Conservation (phyloP, 805 yeast genomes). For the Citeromyces nyonsensis region DNA sequence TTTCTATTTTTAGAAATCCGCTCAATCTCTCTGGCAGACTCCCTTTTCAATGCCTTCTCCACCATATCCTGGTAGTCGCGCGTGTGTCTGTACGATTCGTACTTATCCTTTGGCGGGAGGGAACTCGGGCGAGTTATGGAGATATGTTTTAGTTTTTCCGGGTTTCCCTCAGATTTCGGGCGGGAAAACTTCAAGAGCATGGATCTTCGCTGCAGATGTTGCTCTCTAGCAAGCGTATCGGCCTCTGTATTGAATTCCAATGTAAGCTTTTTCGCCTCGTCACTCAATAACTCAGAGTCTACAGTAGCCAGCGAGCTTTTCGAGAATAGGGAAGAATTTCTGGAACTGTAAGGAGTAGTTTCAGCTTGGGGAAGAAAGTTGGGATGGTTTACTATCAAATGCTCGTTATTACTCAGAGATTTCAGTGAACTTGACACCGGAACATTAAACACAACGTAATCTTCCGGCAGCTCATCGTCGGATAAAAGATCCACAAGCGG, state of each 20-base stretch:
- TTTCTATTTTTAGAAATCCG: slow-evolving; percentile 16
- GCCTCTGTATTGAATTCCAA: background rate
- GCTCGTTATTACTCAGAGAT: slow-evolving; percentile 19
- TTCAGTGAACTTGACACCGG: slow-evolving; percentile 44
- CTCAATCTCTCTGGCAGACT: slow-evolving; percentile 15
- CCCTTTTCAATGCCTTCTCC: slow-evolving; percentile 21
- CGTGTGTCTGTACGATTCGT: slow-evolving; percentile 38
- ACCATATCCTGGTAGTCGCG: slow-evolving; percentile 31
- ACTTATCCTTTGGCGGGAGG: slow-evolving; percentile 47
- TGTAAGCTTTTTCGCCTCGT: background rate
- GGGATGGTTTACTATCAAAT: slow-evolving; percentile 8
- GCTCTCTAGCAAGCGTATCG: background rate
- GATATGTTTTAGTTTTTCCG: background rate
- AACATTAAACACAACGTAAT: slow-evolving; percentile 41
- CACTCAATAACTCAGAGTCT: background rate
- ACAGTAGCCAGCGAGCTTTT: background rate
- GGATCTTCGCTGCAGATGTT: background rate
- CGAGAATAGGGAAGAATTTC: background rate
- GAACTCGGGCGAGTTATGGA: slow-evolving; percentile 38
- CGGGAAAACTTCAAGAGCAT: too few relatives aligned
- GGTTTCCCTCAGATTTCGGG: too few relatives aligned
- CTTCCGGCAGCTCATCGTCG: slow-evolving; percentile 39
- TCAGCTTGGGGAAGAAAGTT: slow-evolving; percentile 3
- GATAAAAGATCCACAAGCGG: too few relatives aligned
- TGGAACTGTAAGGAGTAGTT: background rate